A percentile compares a stretch with the other conserved stretches of the same genome.
Evolutionary conservation across 2,329 filamentous ascomycete genomes (phyloP).

Genomic region (Trichoderma simmonsii): DNA sequence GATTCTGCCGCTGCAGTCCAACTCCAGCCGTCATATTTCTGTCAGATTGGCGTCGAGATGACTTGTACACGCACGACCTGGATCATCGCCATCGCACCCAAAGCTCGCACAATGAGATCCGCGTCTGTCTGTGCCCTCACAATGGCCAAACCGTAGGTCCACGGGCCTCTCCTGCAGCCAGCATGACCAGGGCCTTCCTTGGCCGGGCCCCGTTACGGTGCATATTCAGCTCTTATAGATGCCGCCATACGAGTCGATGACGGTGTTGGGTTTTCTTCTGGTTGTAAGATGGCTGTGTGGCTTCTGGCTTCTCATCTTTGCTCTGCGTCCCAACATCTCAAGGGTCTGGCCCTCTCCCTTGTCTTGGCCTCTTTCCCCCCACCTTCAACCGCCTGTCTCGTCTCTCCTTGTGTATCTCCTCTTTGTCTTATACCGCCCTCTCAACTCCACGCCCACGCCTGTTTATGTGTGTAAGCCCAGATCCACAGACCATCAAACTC

Average conservation of each 20-base stretch:
- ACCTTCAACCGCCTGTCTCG: neutral
- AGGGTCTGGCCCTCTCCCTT: neutral
- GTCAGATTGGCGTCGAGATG: neutral
- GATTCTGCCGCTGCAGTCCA: neutral
- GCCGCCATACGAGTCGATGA: neutral
- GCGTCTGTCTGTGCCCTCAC: neutral
- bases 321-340: neutral
- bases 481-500: conserved; percentile 5
- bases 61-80: neutral
- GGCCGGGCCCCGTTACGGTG: neutral
- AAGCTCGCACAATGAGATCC: neutral
- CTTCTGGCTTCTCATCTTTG: neutral
- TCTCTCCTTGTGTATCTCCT: neutral
- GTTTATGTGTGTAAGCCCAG: conserved; percentile 1
- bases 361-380: neutral
- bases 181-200: neutral
- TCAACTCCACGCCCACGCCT: conserved; percentile 10
- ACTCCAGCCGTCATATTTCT: neutral
- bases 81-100: neutral
- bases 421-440: conserved; percentile 1
- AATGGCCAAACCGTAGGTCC: neutral
- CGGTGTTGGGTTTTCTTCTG: neutral
- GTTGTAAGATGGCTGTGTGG: neutral
- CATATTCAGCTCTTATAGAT: neutral
- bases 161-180: neutral